A percentile compares a stretch with the other conserved stretches of the same genome.
Conservation (phyloP, 176 grass and related monocot genomes). For the Themeda triandra region DNA sequence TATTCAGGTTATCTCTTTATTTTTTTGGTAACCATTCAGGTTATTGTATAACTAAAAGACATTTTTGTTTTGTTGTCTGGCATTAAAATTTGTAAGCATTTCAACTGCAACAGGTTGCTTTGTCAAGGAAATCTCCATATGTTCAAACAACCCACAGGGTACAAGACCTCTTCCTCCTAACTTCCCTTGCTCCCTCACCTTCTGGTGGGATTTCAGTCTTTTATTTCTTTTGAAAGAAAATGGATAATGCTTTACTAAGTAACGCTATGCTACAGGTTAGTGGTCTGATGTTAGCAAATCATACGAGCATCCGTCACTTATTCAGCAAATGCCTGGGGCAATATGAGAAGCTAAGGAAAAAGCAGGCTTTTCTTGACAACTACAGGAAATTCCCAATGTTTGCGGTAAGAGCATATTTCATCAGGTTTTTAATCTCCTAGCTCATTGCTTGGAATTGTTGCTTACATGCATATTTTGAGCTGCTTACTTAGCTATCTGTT, state of each 20-base stretch:
- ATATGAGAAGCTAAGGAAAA: slow-evolving; percentile 94
- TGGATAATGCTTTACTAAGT: not conserved
- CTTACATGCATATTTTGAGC: not conserved
- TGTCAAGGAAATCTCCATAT: slow-evolving; percentile 99
- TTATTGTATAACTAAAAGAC: not conserved
- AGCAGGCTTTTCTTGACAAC: slow-evolving; percentile 97
- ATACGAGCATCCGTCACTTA: slow-evolving; percentile 93
- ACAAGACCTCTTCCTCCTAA: slow-evolving; percentile 23
- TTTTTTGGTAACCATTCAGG: slow-evolving; percentile 49
- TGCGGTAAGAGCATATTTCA: slow-evolving; percentile 44
- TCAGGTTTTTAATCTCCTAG: not conserved
- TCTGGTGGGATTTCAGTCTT: not conserved
- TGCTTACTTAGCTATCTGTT: not conserved
- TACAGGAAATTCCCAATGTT: slow-evolving; percentile 97
- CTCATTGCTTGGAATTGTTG: not conserved
- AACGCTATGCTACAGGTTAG: slow-evolving; percentile 60
- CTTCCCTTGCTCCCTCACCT: not conserved
- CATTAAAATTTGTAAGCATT: slow-evolving; percentile 18
- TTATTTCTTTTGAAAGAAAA: not conserved
- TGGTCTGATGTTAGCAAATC: slow-evolving; percentile 95
- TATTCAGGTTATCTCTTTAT: slow-evolving; percentile 60
- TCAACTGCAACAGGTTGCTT: slow-evolving; percentile 63
- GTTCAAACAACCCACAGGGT: slow-evolving; percentile 98
- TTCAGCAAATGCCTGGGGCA: slow-evolving; percentile 88
- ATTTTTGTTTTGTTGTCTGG: not conserved